A percentile compares a stretch with the other conserved stretches of the same genome.
Conservation (phyloP, 2,329 filamentous ascomycete species). For the Fusarium drepaniforme region DNA sequence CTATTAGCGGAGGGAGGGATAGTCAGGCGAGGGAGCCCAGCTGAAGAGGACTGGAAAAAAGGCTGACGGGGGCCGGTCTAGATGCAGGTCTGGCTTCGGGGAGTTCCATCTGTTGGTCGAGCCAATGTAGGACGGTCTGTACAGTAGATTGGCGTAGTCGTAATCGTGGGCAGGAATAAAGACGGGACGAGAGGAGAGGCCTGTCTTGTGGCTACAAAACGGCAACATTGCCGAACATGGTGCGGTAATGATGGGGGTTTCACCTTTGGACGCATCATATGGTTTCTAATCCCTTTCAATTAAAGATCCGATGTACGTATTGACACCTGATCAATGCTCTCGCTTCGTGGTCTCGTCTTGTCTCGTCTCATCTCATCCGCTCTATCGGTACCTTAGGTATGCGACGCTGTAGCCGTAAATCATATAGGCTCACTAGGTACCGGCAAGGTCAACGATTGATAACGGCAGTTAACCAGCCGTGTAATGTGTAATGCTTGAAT, state of each 20-base stretch:
- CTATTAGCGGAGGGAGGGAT: background rate
- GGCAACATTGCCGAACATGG: conserved; percentile 3
- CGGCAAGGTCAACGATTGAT: background rate
- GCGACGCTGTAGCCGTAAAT: conserved; percentile 4
- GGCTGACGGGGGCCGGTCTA: background rate
- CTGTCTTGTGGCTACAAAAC: background rate
- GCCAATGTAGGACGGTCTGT: background rate
- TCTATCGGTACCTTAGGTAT: background rate
- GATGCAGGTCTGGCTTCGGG: background rate
- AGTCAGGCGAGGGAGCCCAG: conserved; percentile 24
- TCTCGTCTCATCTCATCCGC: background rate
- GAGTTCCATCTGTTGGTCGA: background rate
- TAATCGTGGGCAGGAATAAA: background rate
- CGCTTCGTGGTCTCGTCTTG: background rate
- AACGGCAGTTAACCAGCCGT: background rate
- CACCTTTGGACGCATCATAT: background rate
- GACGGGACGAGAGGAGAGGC: background rate
- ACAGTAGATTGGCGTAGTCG: background rate
- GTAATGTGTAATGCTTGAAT: background rate
- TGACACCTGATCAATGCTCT: background rate
- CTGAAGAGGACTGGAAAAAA: conserved; percentile 16
- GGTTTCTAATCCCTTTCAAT: background rate
- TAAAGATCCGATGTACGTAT: background rate
- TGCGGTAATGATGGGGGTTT: conserved; percentile 13
- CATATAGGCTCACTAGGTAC: background rate